Conservation (phyloP, 371 early-diverging fungal genomes). For the Mortierella sp. region DNA sequence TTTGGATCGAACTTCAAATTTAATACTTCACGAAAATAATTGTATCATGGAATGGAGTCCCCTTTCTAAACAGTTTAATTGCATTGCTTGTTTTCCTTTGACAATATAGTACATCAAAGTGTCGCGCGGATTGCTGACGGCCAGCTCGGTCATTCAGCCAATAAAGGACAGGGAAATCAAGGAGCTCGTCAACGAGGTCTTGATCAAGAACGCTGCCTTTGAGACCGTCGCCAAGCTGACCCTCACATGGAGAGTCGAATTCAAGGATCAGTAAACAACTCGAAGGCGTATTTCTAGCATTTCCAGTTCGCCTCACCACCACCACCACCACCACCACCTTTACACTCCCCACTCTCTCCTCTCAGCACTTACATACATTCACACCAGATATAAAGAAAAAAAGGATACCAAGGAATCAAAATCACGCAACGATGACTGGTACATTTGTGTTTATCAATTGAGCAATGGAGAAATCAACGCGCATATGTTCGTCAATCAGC, state of each 20-base stretch:
- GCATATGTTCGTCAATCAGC: too few species aligned
- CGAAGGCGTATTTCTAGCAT: background rate
- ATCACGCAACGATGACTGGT: too few species aligned
- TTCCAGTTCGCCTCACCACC: background rate
- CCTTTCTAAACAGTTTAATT: background rate
- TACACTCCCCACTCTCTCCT: background rate
- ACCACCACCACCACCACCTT: background rate
- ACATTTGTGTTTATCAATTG: background rate
- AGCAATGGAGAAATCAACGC: too few species aligned
- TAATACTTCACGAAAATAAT: too few species aligned
- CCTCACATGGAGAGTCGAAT: constrained; percentile 51
- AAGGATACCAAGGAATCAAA: background rate
- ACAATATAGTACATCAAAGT: constrained; percentile 44
- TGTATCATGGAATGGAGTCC: too few species aligned
- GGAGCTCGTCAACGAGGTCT: constrained; percentile 36
- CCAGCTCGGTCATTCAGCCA: constrained; percentile 47
- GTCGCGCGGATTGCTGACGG: constrained; percentile 51
- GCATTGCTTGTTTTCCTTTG: background rate
- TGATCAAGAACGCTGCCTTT: constrained; percentile 55
- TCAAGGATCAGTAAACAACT: constrained; percentile 23
- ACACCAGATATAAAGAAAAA: background rate
- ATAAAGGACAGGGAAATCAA: constrained; percentile 47
- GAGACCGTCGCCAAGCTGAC: constrained; percentile 55
- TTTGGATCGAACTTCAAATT: background rate
- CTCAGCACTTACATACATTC: background rate